Conservation (phyloP, 2,329 filamentous ascomycete genomes). For the Byssothecium circinans region DNA sequence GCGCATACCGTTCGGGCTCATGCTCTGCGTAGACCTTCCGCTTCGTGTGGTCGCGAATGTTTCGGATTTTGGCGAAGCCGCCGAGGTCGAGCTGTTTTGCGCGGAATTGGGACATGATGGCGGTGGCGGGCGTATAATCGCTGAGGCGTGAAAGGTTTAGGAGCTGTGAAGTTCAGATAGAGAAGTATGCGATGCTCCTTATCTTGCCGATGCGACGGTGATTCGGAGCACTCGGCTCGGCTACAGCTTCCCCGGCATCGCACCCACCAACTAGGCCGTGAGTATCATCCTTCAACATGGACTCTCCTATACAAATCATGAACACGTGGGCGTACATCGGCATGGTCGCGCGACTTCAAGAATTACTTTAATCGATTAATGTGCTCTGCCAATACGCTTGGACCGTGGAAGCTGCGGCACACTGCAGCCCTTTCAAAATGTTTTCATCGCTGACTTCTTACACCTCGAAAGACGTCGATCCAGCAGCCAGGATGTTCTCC, state of each 20-base stretch:
- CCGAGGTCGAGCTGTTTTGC: slow-evolving; percentile 87
- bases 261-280: neutral
- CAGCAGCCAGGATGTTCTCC: slow-evolving; percentile 33
- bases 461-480: neutral
- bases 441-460: neutral
- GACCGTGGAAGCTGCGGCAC: neutral
- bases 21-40: slow-evolving; percentile 85
- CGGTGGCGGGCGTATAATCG: slow-evolving; percentile 12
- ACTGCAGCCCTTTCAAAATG: neutral
- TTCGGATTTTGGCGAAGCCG: slow-evolving; percentile 81
- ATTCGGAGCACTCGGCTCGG: slow-evolving; percentile 8
- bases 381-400: neutral
- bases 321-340: neutral
- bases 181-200: slow-evolving; percentile 10
- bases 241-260: neutral
- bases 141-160: slow-evolving; percentile 1
- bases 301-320: neutral
- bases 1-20: slow-evolving; percentile 79
- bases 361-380: neutral
- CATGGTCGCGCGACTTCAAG: neutral
- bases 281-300: neutral
- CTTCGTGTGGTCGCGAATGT: slow-evolving; percentile 95
- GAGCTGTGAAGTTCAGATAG: slow-evolving; percentile 13
- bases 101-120: slow-evolving; percentile 69
- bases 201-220: slow-evolving; percentile 1